Conservation (phyloP, 257 asterid genomes). For the Solanum infundibuliforme region DNA sequence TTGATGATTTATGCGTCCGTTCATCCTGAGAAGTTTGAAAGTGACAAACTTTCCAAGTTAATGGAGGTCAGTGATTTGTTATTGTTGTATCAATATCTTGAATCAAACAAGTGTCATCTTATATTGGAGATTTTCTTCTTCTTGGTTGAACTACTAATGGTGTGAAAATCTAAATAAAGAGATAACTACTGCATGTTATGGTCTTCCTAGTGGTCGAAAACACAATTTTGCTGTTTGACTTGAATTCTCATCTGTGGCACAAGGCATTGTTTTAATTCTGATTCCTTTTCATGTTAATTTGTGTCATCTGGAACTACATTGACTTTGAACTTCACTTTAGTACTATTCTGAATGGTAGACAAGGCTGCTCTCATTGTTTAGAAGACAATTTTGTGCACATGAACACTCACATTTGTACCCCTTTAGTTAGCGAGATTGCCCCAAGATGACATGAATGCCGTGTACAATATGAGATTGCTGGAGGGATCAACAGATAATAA, state of each 20-base stretch:
- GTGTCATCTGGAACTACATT: not conserved
- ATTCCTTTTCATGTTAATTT: not conserved
- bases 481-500: conserved; percentile 65
- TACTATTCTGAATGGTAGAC: not conserved
- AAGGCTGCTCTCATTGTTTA: not conserved
- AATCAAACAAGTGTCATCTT: not conserved
- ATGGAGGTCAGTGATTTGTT: conserved; percentile 56
- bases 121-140: not conserved
- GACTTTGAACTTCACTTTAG: not conserved
- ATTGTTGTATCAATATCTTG: not conserved
- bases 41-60: conserved; percentile 70
- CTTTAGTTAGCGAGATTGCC: conserved; percentile 80
- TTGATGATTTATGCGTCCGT: conserved; percentile 94
- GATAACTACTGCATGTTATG: not conserved
- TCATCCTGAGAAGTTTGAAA: conserved; percentile 92
- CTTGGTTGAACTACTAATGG: not conserved
- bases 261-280: not conserved
- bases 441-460: conserved; percentile 76
- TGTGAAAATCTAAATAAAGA: not conserved
- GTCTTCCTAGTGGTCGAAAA: not conserved
- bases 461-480: conserved; percentile 86
- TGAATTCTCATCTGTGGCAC: not conserved
- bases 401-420: not conserved
- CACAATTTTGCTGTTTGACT: not conserved
- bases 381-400: not conserved